Evolutionary conservation across 768 basidiomycete species (phyloP), one percentile per base, ranked within the genome.

Genomic region (Agaricus subrufescens): DNA sequence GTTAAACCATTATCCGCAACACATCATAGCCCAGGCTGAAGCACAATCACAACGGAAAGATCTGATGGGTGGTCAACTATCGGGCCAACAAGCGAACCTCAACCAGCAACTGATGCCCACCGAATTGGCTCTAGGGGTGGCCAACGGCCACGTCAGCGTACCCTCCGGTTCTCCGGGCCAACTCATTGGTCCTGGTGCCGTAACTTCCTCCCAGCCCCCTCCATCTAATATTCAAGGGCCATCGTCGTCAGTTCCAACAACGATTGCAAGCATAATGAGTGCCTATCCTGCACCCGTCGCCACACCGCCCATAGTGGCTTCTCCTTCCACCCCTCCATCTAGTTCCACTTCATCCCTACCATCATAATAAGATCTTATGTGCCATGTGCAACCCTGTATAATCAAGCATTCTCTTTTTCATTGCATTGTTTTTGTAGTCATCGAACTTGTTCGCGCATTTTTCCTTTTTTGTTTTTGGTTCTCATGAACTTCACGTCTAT

Each of bases 211-310:
- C 19, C 47, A 54, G 19, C 10, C 45, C 37, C 19, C 47, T 39
- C 38, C 54, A 43, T 23, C 47, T 3, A 49, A 49, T 9, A 14
- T 26, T 2, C 39, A 30, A 43, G 29, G 29, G 11, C 44, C 58
- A 4, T 40, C 58, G 1, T 31, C 56, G 15, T 10, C 56, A 0
- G 56, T 54, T 12, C 59, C 59, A 1, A 38, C 59, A 8, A 60
- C 59, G 42, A 56, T 56, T 43, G 87, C 84, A 34, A 83, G 79
- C 57, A 85, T 88, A 60, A 83, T 88, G 84, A 81, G 84, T 61
- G 84, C 85, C n/a, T 86, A 85, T 65, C 76, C 83, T 8, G 66
- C 71, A 1, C 61, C 62, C 8, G 61, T 63, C 43, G 61, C 62
- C 56, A 57, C 61, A 50, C 61, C 58, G 53, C 46, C 40, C 15